Base-by-base conservation (phyloP, 495 filamentous ascomycete genomes). In the Podospora didyma region DNA sequence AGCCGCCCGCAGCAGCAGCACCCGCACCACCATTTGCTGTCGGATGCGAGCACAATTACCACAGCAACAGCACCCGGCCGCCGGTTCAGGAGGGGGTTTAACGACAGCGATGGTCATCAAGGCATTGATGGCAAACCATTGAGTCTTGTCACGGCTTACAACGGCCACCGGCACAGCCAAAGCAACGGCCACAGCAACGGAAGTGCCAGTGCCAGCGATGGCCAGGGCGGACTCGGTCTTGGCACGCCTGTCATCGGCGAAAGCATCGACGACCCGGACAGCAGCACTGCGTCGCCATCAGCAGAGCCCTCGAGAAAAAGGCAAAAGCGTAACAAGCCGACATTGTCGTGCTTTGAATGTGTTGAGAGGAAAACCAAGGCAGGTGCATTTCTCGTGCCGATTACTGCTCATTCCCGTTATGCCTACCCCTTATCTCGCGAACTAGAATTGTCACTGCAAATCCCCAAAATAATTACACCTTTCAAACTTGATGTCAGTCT, bases 291-390 rank as follows among this genome's bases (percentile, higher is more conserved):
- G 42, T 71, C 62, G 37, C 71, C 69, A 21, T 64, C 64, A 34
- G 55, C 65, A 20, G 76, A 73, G 42, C 75, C 72, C 7, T 51
- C 63, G 3, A 78, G 70, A 69, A 86, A 86, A 69, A 87, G 84
- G 68, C 86, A 88, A 68, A 88, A 86, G 67, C 75, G 86, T 22
- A 90, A 90, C 70, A 90, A 90, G 63, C 86, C 86, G 4, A 90
- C 86, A 1, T 62, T 90, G 41, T 87, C 84, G 41, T 90, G 86
- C 64, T 76, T 82, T 53, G 85, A 88, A 59, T 90, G 87, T 65
- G 86, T 89, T 34, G 83, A 85, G 68, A 75, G 84, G 51, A 88
- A 89, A 69, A 87, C 84, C 14, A 87, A 86, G 75, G 84, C 80
- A 63, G 58, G 80, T 73, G 49, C 54, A 31, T 28, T 50, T 31